A percentile compares a stretch with the other conserved stretches of the same genome.
Evolutionary conservation across 305 asterid genomes (phyloP).

Genomic region (Fraxinus sp.): DNA sequence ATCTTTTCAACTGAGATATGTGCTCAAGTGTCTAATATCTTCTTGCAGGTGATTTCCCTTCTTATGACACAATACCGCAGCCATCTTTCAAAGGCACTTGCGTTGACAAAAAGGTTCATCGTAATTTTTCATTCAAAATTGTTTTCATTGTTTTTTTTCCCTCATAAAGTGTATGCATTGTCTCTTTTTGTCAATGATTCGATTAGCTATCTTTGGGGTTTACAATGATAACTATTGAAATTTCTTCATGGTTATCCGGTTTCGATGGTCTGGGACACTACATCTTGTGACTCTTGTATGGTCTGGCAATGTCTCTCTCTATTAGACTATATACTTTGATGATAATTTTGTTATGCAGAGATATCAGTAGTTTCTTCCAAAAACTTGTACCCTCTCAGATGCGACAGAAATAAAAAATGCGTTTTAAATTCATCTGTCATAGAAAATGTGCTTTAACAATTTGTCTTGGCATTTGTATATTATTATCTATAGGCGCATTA

Average conservation of each 20-base stretch:
- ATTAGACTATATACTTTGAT: not conserved
- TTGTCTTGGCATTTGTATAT: not conserved
- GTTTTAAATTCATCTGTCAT: conserved; percentile 10
- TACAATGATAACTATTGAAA: not conserved
- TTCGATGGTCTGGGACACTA: conserved; percentile 4
- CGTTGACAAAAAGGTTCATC: conserved; percentile 78
- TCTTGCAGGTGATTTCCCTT: conserved; percentile 74
- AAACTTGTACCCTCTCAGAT: not conserved
- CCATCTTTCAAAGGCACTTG: conserved; percentile 89
- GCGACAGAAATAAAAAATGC: not conserved
- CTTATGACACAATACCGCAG: conserved; percentile 80
- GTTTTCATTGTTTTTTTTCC: not conserved
- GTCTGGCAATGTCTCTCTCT: not conserved
- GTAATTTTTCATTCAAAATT: conserved; percentile 10
- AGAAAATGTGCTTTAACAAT: not conserved
- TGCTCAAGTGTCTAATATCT: conserved; percentile 21
- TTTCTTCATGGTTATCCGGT: conserved; percentile 8
- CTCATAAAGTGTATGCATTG: conserved; percentile 13
- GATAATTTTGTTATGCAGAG: conserved; percentile 11
- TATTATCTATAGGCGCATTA: not conserved
- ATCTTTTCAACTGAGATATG: conserved; percentile 17
- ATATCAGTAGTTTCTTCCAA: conserved; percentile 2
- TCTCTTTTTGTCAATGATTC: conserved; percentile 13
- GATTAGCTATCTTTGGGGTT: conserved; percentile 10
- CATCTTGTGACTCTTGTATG: conserved; percentile 10